Conservation (phyloP, 805 yeast genomes). For the Grigorovia humatica region DNA sequence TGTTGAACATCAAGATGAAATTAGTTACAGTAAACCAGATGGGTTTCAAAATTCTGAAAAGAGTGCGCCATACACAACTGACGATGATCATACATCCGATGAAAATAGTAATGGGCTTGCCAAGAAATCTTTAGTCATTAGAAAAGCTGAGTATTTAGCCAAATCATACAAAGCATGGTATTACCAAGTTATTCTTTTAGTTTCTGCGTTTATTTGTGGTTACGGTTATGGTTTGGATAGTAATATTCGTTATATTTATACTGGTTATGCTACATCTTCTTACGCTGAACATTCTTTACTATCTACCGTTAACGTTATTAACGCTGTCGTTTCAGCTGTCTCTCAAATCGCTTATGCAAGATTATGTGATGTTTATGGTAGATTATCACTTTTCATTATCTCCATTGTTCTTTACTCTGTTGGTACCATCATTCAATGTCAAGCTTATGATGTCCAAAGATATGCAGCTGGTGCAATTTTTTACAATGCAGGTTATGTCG, state of each 20-base stretch:
- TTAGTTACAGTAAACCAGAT: not conserved
- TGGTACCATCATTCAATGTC: slow-evolving; percentile 48
- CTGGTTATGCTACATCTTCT: slow-evolving; percentile 39
- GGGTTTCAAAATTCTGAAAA: not conserved
- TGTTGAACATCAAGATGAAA: not conserved
- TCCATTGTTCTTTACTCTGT: slow-evolving; percentile 42
- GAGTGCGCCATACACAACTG: not conserved
- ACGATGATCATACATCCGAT: not conserved
- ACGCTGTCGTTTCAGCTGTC: slow-evolving; percentile 46
- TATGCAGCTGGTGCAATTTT: slow-evolving; percentile 49
- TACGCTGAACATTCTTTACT: slow-evolving; percentile 40
- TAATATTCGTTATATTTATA: slow-evolving; percentile 38
- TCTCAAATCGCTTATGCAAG: slow-evolving; percentile 48
- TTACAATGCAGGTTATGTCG: slow-evolving; percentile 47
- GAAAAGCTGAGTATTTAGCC: slow-evolving; percentile 40
- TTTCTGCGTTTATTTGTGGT: slow-evolving; percentile 40
- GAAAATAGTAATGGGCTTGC: not conserved
- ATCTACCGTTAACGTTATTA: slow-evolving; percentile 43
- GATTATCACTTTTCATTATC: slow-evolving; percentile 37
- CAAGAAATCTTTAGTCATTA: slow-evolving; percentile 33
- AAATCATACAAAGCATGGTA: slow-evolving; percentile 32
- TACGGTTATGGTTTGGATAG: slow-evolving; percentile 49
- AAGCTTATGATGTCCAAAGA: slow-evolving; percentile 41
- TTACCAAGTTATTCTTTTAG: slow-evolving; percentile 30
- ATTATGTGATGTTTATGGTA: slow-evolving; percentile 46